Evolutionary conservation across 805 yeast genomes (phyloP).

Genomic region (Candida patagonica): DNA sequence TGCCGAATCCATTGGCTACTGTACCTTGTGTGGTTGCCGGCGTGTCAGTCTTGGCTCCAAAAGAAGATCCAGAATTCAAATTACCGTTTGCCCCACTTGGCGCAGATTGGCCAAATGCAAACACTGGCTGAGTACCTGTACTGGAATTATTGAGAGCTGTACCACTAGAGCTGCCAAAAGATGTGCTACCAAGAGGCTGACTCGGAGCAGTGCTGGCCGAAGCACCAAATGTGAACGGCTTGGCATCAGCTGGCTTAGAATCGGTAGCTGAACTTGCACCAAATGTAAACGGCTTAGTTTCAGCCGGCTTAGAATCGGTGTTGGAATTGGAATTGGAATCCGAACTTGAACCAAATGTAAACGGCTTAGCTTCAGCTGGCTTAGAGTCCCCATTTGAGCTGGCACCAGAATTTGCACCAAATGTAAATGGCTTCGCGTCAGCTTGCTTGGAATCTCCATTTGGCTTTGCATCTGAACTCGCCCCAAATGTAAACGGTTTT

Average conservation of each 20-base stretch:
- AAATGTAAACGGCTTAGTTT: neutral
- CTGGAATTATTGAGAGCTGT: too few relatives aligned
- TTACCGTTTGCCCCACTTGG: neutral
- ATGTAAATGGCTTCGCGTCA: neutral
- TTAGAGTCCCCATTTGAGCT: neutral
- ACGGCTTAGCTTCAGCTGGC: neutral
- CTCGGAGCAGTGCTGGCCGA: too few relatives aligned
- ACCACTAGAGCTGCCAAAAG: too few relatives aligned
- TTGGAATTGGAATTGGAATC: neutral
- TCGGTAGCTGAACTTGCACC: neutral
- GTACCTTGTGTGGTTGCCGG: too few relatives aligned
- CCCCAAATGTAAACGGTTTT: slow-evolving; percentile 1
- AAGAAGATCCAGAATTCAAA: neutral
- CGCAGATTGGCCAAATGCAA: neutral
- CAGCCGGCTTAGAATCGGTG: neutral
- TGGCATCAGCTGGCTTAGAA: neutral
- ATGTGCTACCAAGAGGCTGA: too few relatives aligned
- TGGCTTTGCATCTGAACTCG: neutral
- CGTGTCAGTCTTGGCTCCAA: neutral
- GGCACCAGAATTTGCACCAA: neutral
- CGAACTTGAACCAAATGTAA: slow-evolving; percentile 1
- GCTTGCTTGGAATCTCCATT: neutral
- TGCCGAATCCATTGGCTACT: neutral
- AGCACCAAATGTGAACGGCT: neutral
- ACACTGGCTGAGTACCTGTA: too few relatives aligned